phyloP scores from a whole-genome alignment of 176 grass and related monocot genomes.

The Elymus sibiricus region DNA sequence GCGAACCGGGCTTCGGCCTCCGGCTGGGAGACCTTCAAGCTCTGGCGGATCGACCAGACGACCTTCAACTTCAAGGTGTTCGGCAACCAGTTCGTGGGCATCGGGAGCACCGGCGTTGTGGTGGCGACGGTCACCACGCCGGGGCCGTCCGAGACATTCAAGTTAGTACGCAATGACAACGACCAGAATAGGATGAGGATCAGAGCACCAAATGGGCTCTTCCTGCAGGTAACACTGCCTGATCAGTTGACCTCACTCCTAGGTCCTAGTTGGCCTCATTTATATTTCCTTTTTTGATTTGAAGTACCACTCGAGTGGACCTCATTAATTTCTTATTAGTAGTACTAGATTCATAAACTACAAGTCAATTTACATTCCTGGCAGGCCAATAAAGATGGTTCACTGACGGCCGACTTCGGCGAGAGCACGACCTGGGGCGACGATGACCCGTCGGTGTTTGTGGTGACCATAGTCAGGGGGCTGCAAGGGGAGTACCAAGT shows the following conservation, averaged over 20 bases:
- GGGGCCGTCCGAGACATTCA: slow-evolving; percentile 38
- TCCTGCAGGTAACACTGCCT: slow-evolving; percentile 45
- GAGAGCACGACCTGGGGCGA: slow-evolving; percentile 26
- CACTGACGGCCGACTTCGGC: slow-evolving; percentile 2
- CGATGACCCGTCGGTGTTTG: slow-evolving; percentile 36
- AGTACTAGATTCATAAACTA: no score
- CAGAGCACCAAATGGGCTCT: slow-evolving; percentile 51
- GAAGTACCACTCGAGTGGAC: no score
- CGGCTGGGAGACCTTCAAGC: no score
- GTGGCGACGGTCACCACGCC: slow-evolving; percentile 37
- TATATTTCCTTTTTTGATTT: no score
- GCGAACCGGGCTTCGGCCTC: slow-evolving; percentile 43
- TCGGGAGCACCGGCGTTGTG: slow-evolving; percentile 19
- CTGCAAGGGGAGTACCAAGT: slow-evolving; percentile 46
- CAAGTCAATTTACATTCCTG: not conserved
- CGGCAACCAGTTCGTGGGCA: slow-evolving; percentile 40
- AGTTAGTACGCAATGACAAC: slow-evolving; percentile 30
- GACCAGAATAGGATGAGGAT: slow-evolving; percentile 46
- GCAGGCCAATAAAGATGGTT: not conserved
- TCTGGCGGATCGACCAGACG: slow-evolving; percentile 57
- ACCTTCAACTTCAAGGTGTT: slow-evolving; percentile 54
- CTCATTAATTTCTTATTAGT: no score
- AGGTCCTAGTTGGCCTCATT: no score
- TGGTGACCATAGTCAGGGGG: not conserved
- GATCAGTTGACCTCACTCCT: no score